Conservation (phyloP, 257 asterid species). For the Nicotiana attenuata region DNA sequence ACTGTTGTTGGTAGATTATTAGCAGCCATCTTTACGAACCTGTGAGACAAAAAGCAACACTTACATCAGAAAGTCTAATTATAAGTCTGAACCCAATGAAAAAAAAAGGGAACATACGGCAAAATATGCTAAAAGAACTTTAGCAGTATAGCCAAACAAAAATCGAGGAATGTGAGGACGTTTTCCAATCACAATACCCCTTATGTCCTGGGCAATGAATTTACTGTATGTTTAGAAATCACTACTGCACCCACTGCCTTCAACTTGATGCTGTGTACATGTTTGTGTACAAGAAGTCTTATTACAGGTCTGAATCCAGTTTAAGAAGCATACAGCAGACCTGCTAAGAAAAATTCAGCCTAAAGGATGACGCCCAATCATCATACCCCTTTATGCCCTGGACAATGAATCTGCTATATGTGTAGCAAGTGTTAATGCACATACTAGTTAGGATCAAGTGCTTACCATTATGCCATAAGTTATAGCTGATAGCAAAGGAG, state of each 20-base stretch:
- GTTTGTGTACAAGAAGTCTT: background rate
- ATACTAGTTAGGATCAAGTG: background rate
- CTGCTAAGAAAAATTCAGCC: background rate
- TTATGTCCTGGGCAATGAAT: background rate
- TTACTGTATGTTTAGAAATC: background rate
- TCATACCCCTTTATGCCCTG: background rate
- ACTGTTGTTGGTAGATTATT: slow-evolving; percentile 7
- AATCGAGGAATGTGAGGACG: background rate
- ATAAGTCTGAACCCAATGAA: background rate
- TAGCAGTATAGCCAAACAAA: background rate
- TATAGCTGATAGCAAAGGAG: too few relatives aligned
- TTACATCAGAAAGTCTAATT: background rate
- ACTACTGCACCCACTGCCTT: background rate
- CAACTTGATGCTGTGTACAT: background rate
- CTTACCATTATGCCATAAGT: too few relatives aligned
- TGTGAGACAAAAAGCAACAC: background rate
- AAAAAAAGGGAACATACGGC: too few relatives aligned
- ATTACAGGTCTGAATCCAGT: background rate
- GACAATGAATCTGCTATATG: background rate
- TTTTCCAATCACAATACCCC: background rate
- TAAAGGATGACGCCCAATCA: background rate
- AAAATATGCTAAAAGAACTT: background rate
- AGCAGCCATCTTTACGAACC: slow-evolving; percentile 13
- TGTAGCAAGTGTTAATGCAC: background rate
- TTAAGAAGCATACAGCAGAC: background rate